phyloP scores from a whole-genome alignment of 2,329 filamentous ascomycete species.

The Tolypocladium tropicale region DNA sequence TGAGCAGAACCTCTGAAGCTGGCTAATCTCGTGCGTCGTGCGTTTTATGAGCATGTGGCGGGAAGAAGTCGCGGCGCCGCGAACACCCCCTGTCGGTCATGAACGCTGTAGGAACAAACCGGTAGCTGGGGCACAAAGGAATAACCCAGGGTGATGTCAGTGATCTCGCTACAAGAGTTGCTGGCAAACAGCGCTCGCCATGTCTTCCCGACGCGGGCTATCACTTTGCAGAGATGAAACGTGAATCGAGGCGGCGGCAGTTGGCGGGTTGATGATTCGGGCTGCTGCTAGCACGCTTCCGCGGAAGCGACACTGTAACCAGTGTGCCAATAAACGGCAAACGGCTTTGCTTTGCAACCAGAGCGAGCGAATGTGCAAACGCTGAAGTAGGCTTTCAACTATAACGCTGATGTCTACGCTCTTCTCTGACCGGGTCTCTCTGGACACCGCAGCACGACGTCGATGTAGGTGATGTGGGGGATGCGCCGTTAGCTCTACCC shows the following conservation, averaged over 20 bases:
- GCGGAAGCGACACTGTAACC: too few relatives aligned
- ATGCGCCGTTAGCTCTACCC: background rate
- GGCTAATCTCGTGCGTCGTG: background rate
- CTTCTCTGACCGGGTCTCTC: too few relatives aligned
- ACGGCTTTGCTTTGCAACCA: too few relatives aligned
- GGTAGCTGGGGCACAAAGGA: background rate
- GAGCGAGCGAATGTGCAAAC: too few relatives aligned
- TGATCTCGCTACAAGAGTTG: background rate
- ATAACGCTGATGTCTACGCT: too few relatives aligned
- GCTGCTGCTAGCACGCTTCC: background rate
- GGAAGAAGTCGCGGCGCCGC: background rate
- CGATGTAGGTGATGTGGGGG: too few relatives aligned
- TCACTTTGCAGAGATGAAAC: background rate
- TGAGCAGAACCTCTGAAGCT: background rate
- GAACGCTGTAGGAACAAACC: background rate
- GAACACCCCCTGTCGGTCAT: background rate
- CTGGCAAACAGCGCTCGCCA: background rate
- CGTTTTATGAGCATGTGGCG: background rate
- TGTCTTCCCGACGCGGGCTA: background rate
- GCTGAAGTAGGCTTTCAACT: too few relatives aligned
- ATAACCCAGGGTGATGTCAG: too few relatives aligned
- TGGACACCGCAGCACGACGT: too few relatives aligned
- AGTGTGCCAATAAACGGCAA: too few relatives aligned
- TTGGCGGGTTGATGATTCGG: background rate
- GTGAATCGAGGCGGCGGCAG: background rate